phyloP scores from a whole-genome alignment of 768 basidiomycete species.

The Lanmaoa pseudosensibilis region DNA sequence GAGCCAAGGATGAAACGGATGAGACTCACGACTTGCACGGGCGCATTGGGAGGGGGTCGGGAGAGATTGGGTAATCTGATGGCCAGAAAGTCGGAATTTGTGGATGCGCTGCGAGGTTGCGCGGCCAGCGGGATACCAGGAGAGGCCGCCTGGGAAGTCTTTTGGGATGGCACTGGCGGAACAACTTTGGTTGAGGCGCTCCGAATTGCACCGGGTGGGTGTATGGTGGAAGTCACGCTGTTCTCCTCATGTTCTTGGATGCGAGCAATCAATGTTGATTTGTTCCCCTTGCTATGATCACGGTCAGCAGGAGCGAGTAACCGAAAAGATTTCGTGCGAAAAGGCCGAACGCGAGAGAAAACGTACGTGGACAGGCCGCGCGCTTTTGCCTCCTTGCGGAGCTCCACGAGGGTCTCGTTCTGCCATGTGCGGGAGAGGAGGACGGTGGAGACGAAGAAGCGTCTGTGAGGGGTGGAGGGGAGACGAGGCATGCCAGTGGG shows the following conservation, averaged over 20 bases:
- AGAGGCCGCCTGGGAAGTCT: conserved; percentile 32
- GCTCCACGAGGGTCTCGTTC: conserved; percentile 46
- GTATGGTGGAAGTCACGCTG: conserved; percentile 16
- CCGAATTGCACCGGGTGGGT: conserved; percentile 22
- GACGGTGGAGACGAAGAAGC: conserved; percentile 52
- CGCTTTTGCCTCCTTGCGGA: conserved; percentile 52
- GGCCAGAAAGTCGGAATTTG: conserved; percentile 40
- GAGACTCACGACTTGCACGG: conserved; percentile 58
- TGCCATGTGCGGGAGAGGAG: conserved; percentile 60
- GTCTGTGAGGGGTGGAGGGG: conserved; percentile 15
- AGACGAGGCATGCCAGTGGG: conserved; percentile 13
- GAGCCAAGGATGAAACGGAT: conserved; percentile 23
- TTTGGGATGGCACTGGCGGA: conserved; percentile 20
- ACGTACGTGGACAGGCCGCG: conserved; percentile 59
- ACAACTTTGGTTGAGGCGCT: conserved; percentile 25
- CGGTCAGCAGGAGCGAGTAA: conserved; percentile 3
- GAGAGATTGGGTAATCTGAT: conserved; percentile 59
- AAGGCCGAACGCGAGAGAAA: neutral
- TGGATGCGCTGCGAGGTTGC: conserved; percentile 13
- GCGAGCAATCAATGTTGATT: conserved; percentile 53
- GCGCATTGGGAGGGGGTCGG: conserved; percentile 40
- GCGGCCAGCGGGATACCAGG: conserved; percentile 45
- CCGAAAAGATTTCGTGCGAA: neutral
- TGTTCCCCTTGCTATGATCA: conserved; percentile 53
- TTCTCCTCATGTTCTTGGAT: conserved; percentile 51